Percentiles rank a stretch among this genome's conserved stretches.
Evolutionary conservation across 306 rosid species (phyloP).

Genomic region (Vachellia collinsii): DNA sequence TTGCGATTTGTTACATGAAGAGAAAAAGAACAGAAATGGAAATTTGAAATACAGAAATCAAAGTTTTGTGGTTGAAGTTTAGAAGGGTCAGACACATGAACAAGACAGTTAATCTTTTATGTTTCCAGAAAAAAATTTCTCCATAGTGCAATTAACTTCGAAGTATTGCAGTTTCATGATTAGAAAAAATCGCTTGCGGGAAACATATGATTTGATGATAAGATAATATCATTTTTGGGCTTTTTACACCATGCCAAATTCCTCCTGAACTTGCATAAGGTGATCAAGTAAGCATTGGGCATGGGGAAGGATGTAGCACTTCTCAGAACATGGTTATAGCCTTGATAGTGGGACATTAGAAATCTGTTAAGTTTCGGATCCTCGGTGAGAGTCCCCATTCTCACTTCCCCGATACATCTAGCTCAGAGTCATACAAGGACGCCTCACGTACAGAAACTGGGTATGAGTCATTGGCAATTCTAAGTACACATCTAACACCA

Average conservation of each 20-base stretch:
- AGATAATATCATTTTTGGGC: not conserved
- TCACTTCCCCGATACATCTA: not conserved
- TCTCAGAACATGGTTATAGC: too few species aligned
- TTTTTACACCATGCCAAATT: not conserved
- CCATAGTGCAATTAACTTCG: not conserved
- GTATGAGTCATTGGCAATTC: not conserved
- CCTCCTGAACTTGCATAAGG: not conserved
- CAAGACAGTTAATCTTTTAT: not conserved
- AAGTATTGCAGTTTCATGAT: not conserved
- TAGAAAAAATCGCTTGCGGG: not conserved
- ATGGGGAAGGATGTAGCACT: conserved; percentile 16
- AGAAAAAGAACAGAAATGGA: not conserved
- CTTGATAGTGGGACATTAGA: not conserved
- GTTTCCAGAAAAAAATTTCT: not conserved
- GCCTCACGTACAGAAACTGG: not conserved
- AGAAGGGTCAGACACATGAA: not conserved
- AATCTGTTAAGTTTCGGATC: not conserved
- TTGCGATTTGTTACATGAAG: not conserved
- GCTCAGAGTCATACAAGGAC: not conserved
- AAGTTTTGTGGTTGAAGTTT: not conserved
- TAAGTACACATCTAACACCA: not conserved
- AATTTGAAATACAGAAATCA: not conserved
- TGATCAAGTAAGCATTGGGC: not conserved
- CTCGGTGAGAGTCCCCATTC: not conserved
- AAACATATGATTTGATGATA: not conserved